A percentile compares a stretch with the other conserved stretches of the same genome.
Conservation (phyloP, 257 asterid genomes). For the Solanum microdontum region DNA sequence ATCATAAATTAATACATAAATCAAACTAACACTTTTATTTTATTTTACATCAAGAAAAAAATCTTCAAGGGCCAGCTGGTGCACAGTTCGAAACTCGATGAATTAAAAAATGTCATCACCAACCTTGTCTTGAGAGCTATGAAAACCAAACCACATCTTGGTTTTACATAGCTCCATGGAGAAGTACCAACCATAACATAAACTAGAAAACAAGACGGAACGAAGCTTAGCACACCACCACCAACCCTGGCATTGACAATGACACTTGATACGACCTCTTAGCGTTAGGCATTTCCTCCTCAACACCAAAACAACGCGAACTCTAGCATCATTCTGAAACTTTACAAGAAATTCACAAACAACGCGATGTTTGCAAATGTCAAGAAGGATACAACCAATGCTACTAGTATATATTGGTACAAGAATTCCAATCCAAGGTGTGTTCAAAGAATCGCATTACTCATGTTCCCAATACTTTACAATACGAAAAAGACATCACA, state of each 20-base stretch:
- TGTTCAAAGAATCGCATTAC: slow-evolving; percentile 2
- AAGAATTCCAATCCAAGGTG: slow-evolving; percentile 56
- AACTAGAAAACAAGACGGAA: slow-evolving; percentile 44
- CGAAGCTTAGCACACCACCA: slow-evolving; percentile 27
- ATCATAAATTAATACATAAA: not conserved
- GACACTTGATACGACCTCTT: slow-evolving; percentile 44
- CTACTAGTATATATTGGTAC: slow-evolving; percentile 28
- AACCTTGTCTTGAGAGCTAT: not conserved
- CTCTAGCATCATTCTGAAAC: slow-evolving; percentile 63
- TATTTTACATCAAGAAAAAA: not conserved
- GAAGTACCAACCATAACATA: slow-evolving; percentile 44
- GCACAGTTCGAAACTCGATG: not conserved
- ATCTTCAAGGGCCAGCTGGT: not conserved
- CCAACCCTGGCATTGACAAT: slow-evolving; percentile 20
- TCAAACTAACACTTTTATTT: too few relatives aligned
- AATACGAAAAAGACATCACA: not conserved
- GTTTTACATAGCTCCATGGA: slow-evolving; percentile 36
- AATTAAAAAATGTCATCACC: not conserved
- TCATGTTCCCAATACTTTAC: not conserved
- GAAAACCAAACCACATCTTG: slow-evolving; percentile 20
- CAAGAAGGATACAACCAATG: slow-evolving; percentile 32
- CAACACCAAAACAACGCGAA: slow-evolving; percentile 43
- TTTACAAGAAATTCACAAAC: slow-evolving; percentile 49
- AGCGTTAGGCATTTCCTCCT: slow-evolving; percentile 22
- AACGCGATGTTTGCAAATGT: slow-evolving; percentile 21